Evolutionary conservation across 2,329 filamentous ascomycete species (phyloP), one percentile per base, ranked within the genome.

Genomic region (Trichoderma polysporum): DNA sequence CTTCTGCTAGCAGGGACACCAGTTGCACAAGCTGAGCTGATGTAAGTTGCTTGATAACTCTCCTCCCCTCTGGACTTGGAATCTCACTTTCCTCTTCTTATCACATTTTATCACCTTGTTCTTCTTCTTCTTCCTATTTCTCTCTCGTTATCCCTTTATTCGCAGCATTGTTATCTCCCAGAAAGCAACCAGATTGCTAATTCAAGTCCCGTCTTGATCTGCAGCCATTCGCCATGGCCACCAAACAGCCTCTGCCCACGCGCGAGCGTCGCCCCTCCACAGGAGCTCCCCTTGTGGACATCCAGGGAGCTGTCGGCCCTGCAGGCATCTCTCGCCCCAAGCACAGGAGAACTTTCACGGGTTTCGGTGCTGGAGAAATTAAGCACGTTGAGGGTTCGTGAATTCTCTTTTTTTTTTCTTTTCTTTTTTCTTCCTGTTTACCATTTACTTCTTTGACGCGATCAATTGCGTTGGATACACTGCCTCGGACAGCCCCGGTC

Each of bases 331-430:
- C 86, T 29, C 87, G 95, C 69, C 95, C 95, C 53, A 99, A 98
- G 83, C 95, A 99, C 83, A 97, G 93, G 85, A 88, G 95, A 72
- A 98, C 94, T n/a, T 91, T 92, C 71, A 99, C 95, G 10, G 95
- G 95, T 9, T 95, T 98, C 76, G 94, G 93, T 37, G 86, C 93
- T 31, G 84, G 87, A 39, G 95, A 99, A 77, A 97, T 97, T 83
- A 97, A 97, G 84, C 90, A 82, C 74, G 92, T 98, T 57, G 94
- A 98, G 82, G 93, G 93, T 83, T 88, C 81, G 81, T 71, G 39
- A 33, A 12, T 47, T 27, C 33, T 25, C 31, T 35, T 19, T 27
- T 35, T 54, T 33, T 45, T 52, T 22, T 37, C 35, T 54, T 39
- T 37, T 22, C 33, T 19, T 45, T 10, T 15, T 41, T 61, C 37